Conservation (phyloP, 106 monocot genomes). For the Apostasia ramifera region DNA sequence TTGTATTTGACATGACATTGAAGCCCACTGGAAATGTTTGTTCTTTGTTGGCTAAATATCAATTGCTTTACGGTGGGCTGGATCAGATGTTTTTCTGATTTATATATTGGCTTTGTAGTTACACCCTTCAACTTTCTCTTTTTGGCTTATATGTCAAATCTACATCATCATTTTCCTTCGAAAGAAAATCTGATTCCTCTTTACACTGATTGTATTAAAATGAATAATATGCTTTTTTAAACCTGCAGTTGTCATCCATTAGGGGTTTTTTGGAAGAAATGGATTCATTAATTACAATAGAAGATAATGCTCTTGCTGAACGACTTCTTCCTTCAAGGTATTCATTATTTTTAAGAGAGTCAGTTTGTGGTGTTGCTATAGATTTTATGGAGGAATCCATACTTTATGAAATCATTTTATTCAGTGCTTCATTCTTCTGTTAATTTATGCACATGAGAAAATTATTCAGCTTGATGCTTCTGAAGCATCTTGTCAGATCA, state of each 20-base stretch:
- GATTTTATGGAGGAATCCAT: background rate
- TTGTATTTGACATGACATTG: too few species aligned
- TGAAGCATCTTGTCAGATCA: background rate
- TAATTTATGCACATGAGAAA: background rate
- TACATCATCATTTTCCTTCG: too few species aligned
- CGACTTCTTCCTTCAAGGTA: slow-evolving; percentile 61
- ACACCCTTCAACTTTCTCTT: too few species aligned
- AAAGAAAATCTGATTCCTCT: too few species aligned
- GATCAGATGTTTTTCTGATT: too few species aligned
- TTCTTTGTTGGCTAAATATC: too few species aligned
- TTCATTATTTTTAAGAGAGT: slow-evolving; percentile 73
- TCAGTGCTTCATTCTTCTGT: background rate
- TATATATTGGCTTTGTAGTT: too few species aligned
- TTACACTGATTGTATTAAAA: too few species aligned
- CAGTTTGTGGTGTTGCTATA: slow-evolving; percentile 31
- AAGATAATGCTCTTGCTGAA: slow-evolving; percentile 45
- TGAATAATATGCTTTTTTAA: too few species aligned
- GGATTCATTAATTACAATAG: slow-evolving; percentile 51
- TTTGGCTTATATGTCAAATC: too few species aligned
- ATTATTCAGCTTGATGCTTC: background rate
- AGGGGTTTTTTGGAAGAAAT: slow-evolving; percentile 81
- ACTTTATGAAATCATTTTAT: background rate
- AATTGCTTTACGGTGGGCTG: too few species aligned
- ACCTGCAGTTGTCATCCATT: slow-evolving; percentile 64
- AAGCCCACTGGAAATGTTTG: too few species aligned